These are phyloP conservation scores for Salix suchowensis DNA, from an alignment of 345 rosid genomes.

Conservation along the genomic window DNA sequence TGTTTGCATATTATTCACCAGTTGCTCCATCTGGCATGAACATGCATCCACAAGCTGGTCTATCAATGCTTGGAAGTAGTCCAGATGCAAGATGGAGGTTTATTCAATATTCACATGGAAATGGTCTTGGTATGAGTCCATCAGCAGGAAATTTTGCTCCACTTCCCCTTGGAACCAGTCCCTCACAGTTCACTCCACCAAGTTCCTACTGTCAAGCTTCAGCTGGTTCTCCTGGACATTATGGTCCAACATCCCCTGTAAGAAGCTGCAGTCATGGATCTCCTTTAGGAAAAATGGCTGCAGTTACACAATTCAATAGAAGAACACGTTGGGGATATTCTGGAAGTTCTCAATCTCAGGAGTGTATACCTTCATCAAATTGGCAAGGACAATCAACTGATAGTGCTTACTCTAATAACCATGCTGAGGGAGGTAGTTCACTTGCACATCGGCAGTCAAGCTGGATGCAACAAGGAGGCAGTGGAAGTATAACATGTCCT, in stretches of 20 bases:
- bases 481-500: constrained; percentile 45
- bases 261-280: constrained; percentile 89
- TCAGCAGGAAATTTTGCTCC: constrained; percentile 90
- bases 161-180: constrained; percentile 92
- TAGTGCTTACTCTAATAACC: constrained; percentile 33
- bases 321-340: constrained; percentile 73
- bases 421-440: constrained; percentile 54
- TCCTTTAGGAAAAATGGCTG: constrained; percentile 81
- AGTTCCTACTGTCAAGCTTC: constrained; percentile 59
- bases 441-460: constrained; percentile 48
- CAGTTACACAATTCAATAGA: constrained; percentile 72
- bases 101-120: constrained; percentile 72
- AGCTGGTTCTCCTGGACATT: constrained; percentile 85
- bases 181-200: constrained; percentile 95
- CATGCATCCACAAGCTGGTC: constrained; percentile 68
- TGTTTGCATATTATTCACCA: constrained; percentile 89
- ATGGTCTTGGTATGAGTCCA: constrained; percentile 85
- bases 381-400: constrained; percentile 69
- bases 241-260: constrained; percentile 93
- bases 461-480: constrained; percentile 55
- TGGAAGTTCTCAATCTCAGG: constrained; percentile 72
- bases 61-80: constrained; percentile 77
- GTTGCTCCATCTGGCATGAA: constrained; percentile 77
- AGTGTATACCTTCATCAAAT: constrained; percentile 46
- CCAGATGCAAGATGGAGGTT: constrained; percentile 85